Evolutionary conservation across 1,284 basidiomycete genomes (phyloP).

Genomic region (Lentinula novae-zelandiae): DNA sequence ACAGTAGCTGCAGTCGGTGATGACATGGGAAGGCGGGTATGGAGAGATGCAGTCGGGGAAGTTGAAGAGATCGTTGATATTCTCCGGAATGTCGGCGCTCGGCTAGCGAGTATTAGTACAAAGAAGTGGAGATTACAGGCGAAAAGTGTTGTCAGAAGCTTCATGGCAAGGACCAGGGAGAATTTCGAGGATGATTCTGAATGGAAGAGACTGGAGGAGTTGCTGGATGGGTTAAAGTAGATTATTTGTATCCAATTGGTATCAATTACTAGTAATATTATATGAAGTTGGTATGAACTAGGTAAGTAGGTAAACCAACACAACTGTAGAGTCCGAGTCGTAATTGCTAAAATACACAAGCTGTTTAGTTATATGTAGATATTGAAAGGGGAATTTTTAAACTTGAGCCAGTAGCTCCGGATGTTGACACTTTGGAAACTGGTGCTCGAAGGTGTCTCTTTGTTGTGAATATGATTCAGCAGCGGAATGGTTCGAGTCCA

Average conservation of each 20-base stretch:
- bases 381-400: no score
- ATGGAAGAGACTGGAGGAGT: constrained; percentile 65
- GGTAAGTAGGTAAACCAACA: no score
- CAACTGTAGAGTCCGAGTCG: no score
- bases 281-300: neutral
- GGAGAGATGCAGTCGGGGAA: constrained; percentile 57
- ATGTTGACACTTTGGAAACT: no score
- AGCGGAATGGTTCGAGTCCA: no score
- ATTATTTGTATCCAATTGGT: neutral
- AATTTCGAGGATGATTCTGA: constrained; percentile 83
- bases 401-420: no score
- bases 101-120: constrained; percentile 22
- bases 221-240: constrained; percentile 54
- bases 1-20: neutral
- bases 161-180: constrained; percentile 77
- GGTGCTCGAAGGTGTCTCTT: no score
- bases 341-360: no score
- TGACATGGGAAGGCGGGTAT: constrained; percentile 37
- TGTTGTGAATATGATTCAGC: no score
- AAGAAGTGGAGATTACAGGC: constrained; percentile 83
- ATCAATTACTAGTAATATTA: neutral
- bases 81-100: constrained; percentile 69
- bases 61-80: constrained; percentile 83
- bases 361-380: no score
- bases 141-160: constrained; percentile 83